Conservation (phyloP, 805 yeast species). For the Metschnikowia shivogae region DNA sequence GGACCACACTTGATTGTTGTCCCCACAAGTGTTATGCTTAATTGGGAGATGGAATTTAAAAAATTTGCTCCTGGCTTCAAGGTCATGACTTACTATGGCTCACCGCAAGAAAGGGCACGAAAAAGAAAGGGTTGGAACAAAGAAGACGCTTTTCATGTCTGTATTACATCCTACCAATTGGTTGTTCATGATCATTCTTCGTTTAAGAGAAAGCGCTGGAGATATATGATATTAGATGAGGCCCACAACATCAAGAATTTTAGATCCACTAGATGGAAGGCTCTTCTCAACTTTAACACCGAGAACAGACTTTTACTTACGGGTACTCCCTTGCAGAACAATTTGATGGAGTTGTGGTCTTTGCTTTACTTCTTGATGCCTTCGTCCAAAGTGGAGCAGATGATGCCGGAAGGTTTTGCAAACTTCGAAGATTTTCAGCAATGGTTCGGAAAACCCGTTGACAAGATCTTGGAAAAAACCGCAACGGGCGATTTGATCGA, state of each 20-base stretch:
- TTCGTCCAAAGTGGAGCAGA: slow-evolving; percentile 61
- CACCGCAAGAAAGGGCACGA: slow-evolving; percentile 93
- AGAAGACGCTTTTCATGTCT: slow-evolving; percentile 91
- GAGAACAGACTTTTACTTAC: slow-evolving; percentile 83
- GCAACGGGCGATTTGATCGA: slow-evolving; percentile 47
- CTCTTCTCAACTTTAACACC: slow-evolving; percentile 87
- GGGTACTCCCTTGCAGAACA: slow-evolving; percentile 96
- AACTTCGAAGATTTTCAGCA: slow-evolving; percentile 93
- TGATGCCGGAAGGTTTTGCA: slow-evolving; percentile 95
- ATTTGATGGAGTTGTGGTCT: slow-evolving; percentile 95
- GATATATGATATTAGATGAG: slow-evolving; percentile 94
- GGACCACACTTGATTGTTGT: slow-evolving; percentile 97
- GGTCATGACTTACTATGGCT: slow-evolving; percentile 91
- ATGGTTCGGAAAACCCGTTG: slow-evolving; percentile 99
- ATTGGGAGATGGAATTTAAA: slow-evolving; percentile 99
- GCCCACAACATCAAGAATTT: slow-evolving; percentile 98
- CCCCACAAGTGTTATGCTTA: slow-evolving; percentile 94
- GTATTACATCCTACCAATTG: slow-evolving; percentile 93
- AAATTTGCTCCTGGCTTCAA: slow-evolving; percentile 98
- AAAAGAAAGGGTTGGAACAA: slow-evolving; percentile 98
- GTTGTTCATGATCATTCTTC: slow-evolving; percentile 97
- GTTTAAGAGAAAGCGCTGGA: slow-evolving; percentile 90
- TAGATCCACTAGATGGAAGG: slow-evolving; percentile 96
- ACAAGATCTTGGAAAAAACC: slow-evolving; percentile 74
- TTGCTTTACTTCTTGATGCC: slow-evolving; percentile 95